These are phyloP conservation scores for Podaxis rugospora DNA, from an alignment of 768 basidiomycete genomes.

Conservation along the genomic window DNA sequence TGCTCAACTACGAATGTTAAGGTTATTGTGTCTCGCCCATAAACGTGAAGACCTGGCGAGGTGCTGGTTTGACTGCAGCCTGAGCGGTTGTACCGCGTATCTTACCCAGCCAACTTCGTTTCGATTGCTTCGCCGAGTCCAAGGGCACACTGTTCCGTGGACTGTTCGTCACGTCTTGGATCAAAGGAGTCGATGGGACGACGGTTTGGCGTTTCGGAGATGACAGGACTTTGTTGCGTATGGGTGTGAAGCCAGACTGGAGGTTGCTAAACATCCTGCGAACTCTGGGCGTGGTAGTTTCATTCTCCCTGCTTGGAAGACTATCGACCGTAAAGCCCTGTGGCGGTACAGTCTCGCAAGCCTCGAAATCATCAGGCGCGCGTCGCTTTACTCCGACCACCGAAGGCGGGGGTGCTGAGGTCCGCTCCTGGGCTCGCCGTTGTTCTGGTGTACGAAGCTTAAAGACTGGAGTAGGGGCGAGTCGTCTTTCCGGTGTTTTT, in stretches of 20 bases:
- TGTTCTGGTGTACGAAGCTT: constrained; percentile 50
- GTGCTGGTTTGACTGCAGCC: constrained; percentile 16
- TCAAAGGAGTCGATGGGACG: constrained; percentile 32
- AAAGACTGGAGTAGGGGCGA: constrained; percentile 39
- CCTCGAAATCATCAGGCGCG: constrained; percentile 75
- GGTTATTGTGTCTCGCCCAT: background rate
- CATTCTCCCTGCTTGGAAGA: constrained; percentile 35
- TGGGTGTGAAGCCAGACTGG: constrained; percentile 71
- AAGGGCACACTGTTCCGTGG: constrained; percentile 32
- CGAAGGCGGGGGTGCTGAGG: constrained; percentile 27
- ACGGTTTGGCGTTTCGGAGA: constrained; percentile 45
- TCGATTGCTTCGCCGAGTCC: constrained; percentile 39
- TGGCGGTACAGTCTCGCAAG: constrained; percentile 46
- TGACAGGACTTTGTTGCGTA: constrained; percentile 45
- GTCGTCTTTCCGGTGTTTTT: constrained; percentile 50
- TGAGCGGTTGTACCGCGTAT: constrained; percentile 47
- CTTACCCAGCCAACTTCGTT: constrained; percentile 71
- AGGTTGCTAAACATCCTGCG: constrained; percentile 53
- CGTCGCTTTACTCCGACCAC: constrained; percentile 67
- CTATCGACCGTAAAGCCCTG: constrained; percentile 63
- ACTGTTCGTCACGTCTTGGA: constrained; percentile 65
- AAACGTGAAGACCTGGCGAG: constrained; percentile 6
- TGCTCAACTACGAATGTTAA: background rate
- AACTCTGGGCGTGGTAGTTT: constrained; percentile 53
- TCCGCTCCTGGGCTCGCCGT: constrained; percentile 21